Percentiles rank a stretch among this genome's conserved stretches.
Conservation (phyloP, 83 land plant genomes). For the Diphasiastrum complanatum region DNA sequence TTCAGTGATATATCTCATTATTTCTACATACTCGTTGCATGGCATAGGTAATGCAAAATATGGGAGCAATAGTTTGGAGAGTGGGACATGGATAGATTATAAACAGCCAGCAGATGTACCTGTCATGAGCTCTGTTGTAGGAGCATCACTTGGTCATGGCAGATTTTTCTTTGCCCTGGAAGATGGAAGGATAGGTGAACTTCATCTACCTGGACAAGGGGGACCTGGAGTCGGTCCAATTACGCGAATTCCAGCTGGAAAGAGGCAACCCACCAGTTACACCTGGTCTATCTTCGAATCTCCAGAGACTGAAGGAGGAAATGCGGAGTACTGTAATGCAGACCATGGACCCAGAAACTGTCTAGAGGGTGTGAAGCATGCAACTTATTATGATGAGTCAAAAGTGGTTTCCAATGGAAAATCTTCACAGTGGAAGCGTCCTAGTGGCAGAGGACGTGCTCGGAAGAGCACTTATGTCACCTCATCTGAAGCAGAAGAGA, state of each 20-base stretch:
- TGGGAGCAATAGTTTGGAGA: constrained; percentile 10
- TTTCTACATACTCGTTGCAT: constrained; percentile 1
- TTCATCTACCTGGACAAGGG: constrained; percentile 63
- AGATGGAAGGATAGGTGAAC: constrained; percentile 78
- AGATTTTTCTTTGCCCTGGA: constrained; percentile 54
- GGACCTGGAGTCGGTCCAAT: constrained; percentile 49
- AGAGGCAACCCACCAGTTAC: constrained; percentile 39
- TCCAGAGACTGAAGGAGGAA: constrained; percentile 83
- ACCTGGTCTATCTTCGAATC: constrained; percentile 66
- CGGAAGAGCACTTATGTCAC: constrained; percentile 1
- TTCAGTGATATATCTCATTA: constrained; percentile 2
- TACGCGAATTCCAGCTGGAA: constrained; percentile 17
- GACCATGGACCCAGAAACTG: constrained; percentile 64
- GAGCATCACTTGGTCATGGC: constrained; percentile 48
- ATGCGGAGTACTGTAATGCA: constrained; percentile 73
- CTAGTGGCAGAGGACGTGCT: constrained; percentile 11
- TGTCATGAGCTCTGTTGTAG: constrained; percentile 44
- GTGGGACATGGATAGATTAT: constrained; percentile 52
- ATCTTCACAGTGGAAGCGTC: too few species aligned
- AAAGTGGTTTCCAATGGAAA: constrained; percentile 7
- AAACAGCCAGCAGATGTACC: constrained; percentile 52
- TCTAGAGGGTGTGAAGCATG: constrained; percentile 46
- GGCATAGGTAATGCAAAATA: constrained; percentile 19
- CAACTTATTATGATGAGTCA: constrained; percentile 6
- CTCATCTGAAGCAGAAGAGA: neutral